Evolutionary conservation across 2,329 filamentous ascomycete genomes (phyloP), one percentile per base, ranked within the genome.

Genomic region (Claviceps maximensis): DNA sequence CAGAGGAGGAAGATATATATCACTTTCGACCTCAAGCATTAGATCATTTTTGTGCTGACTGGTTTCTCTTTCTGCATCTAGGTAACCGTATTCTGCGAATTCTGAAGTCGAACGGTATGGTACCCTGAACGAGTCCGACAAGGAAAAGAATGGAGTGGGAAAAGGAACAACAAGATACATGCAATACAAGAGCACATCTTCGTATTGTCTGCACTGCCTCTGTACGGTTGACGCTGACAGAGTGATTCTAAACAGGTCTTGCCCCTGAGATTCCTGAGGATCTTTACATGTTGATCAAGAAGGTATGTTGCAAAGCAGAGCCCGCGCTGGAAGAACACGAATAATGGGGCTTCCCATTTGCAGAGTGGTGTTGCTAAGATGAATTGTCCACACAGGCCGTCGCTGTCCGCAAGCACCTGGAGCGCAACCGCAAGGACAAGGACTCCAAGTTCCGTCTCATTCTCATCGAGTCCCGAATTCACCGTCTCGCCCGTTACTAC

Each of bases 231-330:
- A 77, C 82, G 83, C 88, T 93, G 87, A 93, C 87, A 83, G 86
- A 90, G 89, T 82, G 89, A 94, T 84, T 78, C 84, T 78, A 71
- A 62, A 69, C 79, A 98, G 93, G 93, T 80, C 89, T 98, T 72
- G 91, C 93, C 66, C 93, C 94, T 73, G 90, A 97, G 74, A 85
- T 98, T 67, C 93, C 94, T 71, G 93, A 98, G 84, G 93, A 98
- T 77, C 86, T 97, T 65, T 98, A 97, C 86, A 95, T 95, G 87
- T 82, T 97, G 74, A 97, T 97, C 88, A 96, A 96, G 87, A 98
- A 98, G 89, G 91, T 94, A 72, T 57, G 67, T 53, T 33, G 51
- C 41, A 19, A 29, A 27, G 13, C 25, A 7, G 3, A 17, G 38
- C 7, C 31, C 7, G 13, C 6, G 23, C n/a, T 25, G 12, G 17